These are phyloP conservation scores for Populus tomentosa DNA, from an alignment of 441 rosid species.

Conservation along the genomic window DNA sequence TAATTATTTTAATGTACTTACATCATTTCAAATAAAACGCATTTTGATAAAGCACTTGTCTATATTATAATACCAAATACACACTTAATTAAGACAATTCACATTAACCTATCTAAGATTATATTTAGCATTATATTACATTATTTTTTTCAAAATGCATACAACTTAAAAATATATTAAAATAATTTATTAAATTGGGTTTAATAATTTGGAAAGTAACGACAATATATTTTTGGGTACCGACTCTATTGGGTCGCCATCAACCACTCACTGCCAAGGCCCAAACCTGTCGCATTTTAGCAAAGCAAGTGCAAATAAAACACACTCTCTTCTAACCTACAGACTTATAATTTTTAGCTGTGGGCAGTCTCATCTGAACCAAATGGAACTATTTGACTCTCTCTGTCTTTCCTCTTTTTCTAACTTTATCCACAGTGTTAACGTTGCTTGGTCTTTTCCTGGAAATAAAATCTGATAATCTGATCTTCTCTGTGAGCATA, in stretches of 20 bases:
- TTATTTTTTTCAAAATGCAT: no score
- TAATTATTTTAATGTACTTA: no score
- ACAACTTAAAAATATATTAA: no score
- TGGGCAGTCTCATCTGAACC: neutral
- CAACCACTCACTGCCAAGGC: conserved; percentile 10
- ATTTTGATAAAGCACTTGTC: no score
- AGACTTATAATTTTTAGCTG: neutral
- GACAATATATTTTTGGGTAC: conserved; percentile 7
- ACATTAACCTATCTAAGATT: no score
- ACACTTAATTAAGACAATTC: no score
- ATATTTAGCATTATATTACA: no score
- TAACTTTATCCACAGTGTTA: conserved; percentile 33
- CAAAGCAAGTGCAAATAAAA: conserved; percentile 11
- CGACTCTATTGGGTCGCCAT: conserved; percentile 19
- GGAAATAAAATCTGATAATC: conserved; percentile 39
- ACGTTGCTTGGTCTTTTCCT: conserved; percentile 46
- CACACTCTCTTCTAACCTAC: neutral
- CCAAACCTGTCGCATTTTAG: conserved; percentile 30
- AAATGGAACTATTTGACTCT: neutral
- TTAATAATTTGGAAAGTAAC: neutral
- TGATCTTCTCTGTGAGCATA: conserved; percentile 29
- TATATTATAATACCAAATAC: no score
- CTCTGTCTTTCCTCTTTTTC: conserved; percentile 20
- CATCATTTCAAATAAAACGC: no score
- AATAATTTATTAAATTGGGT: no score